Evolutionary conservation across 2,329 filamentous ascomycete species (phyloP).

Genomic region (Curvularia verruculosa): DNA sequence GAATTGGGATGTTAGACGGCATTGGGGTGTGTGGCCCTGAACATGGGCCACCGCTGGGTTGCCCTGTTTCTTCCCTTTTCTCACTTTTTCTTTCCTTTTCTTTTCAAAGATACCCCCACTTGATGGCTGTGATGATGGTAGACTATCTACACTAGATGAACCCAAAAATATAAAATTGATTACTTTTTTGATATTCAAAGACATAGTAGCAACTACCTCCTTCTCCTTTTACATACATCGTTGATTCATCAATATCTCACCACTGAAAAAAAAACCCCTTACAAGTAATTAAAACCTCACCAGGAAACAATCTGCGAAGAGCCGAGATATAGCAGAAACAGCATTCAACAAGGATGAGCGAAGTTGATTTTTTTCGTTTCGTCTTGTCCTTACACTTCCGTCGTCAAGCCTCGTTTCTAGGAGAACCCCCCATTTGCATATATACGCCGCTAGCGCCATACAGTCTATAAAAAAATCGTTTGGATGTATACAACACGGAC

Average conservation of each 20-base stretch:
- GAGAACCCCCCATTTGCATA: neutral
- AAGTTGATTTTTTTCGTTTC: no score
- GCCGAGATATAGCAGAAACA: neutral
- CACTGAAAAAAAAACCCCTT: no score
- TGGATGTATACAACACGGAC: neutral
- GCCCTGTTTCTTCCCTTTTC: neutral
- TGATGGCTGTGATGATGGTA: neutral
- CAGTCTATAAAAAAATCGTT: slow-evolving; percentile 9
- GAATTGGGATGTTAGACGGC: slow-evolving; percentile 53
- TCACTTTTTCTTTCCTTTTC: neutral
- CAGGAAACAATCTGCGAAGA: no score
- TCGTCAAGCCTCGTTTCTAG: neutral
- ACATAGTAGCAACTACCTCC: no score
- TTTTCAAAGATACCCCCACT: neutral
- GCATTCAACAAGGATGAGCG: neutral
- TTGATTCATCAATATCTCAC: neutral
- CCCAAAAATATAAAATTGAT: neutral
- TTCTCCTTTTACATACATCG: neutral
- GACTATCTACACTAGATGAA: neutral
- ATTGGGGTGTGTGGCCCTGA: slow-evolving; percentile 33
- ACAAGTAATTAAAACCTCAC: neutral
- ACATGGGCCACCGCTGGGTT: neutral
- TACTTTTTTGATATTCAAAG: neutral
- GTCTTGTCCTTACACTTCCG: neutral
- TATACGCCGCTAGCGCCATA: slow-evolving; percentile 12